Evolutionary conservation across 2,329 filamentous ascomycete species (phyloP), one percentile per base, ranked within the genome.

Genomic region (Hansfordia pulvinata): DNA sequence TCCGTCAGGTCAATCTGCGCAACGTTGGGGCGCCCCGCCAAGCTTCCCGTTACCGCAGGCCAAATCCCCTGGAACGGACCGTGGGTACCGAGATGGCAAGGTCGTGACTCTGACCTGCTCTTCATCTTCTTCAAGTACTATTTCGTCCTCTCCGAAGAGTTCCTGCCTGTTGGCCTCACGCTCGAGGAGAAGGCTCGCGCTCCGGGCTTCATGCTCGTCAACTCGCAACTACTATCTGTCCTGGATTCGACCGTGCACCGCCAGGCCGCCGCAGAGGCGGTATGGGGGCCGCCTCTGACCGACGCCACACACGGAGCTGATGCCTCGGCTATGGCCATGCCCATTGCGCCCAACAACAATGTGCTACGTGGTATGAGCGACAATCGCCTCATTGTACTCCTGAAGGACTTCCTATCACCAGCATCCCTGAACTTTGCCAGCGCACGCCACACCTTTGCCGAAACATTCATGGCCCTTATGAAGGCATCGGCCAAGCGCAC

Each of bases 61-160:
- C 72, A 76, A 36, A 75, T 93, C n/a, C 62, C 75, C 22, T 94
- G 86, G 85, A 73, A 79, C 41, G 82, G 83, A 1, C 74, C 76
- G 1, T 94, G 86, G 86, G 61, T 82, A 6, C 71, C 78, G 20
- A 72, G 84, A 33, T 94, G 86, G 86, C 77, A 73, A 34, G 86
- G 86, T 10, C 72, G 75, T 3, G 85, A 93, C 40, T 92, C 80
- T 4, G 86, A 93, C 43, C 60, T 94, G 18, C 83, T 93, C 46
- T 93, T 88, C 53, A 78, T 92, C 23, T 94, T 94, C 43, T 72
- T 76, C 54, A 93, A 93, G 52, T 77, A 90, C 46, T 92, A 80
- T 41, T 80, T 88, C 48, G 66, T 88, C 12, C 60, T 94, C 3
- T 65, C 76, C 4, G 72, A 81, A 20, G 81, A 90, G 32, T 79